Evolutionary conservation across 2,329 filamentous ascomycete species (phyloP).

Genomic region (Cladosporium sp.): DNA sequence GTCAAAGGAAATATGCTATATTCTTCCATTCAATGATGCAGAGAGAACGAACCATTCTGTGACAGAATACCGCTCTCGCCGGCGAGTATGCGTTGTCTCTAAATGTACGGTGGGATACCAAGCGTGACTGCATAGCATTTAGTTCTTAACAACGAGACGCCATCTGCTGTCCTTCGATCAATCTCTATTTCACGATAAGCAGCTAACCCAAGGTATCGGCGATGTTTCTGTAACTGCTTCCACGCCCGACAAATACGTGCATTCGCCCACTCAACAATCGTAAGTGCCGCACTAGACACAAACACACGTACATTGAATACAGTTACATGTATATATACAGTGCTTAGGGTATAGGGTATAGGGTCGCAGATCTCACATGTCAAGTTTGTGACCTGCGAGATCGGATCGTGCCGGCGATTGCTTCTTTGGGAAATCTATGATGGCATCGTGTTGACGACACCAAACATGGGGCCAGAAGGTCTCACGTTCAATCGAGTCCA

Average conservation of each 20-base stretch:
- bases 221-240: not conserved
- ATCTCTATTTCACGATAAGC: not conserved
- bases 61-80: not conserved
- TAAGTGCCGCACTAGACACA: not conserved
- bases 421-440: conserved; percentile 5
- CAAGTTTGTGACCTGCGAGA: not conserved
- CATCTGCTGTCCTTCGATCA: not conserved
- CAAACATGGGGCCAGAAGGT: not conserved
- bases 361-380: not conserved
- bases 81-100: not conserved
- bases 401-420: not conserved
- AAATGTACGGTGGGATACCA: no score
- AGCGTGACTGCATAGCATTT: no score
- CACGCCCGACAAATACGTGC: not conserved
- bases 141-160: not conserved
- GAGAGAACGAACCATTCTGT: not conserved
- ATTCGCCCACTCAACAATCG: no score
- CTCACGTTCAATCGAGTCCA: not conserved
- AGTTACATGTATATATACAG: no score
- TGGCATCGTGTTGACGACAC: conserved; percentile 12
- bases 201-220: not conserved
- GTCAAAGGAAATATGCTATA: not conserved
- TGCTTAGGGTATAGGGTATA: not conserved
- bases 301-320: not conserved
- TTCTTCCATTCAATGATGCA: not conserved